Base-by-base conservation (phyloP, 1,284 basidiomycete species). In the Phylloboletellus chloephorus region DNA sequence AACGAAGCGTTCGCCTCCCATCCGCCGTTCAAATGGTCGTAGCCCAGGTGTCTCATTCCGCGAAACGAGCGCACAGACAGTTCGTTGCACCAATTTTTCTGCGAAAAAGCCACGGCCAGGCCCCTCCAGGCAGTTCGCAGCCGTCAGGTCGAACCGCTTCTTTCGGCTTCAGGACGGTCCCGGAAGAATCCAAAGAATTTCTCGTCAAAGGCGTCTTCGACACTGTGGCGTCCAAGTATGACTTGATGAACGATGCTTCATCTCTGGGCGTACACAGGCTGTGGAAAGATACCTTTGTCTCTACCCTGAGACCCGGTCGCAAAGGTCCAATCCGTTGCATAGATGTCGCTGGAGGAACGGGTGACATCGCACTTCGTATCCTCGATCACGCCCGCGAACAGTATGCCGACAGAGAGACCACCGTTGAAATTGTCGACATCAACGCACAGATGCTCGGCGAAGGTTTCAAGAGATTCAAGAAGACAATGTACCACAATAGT, bases 201-300 rank as follows among this genome's bases (percentile, higher is more conserved):
- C 69, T 88, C 34, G 95, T 99, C 44, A 90, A 88, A 52, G 76
- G 77, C 48, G 94, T 99, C 41, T 99, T 99, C 68, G 86, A 90
- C 54, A 95, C 90, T 4, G 95, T 99, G 41, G 93, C 96, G 30
- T 88, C 89, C 29, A 90, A 82, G 40, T 99, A 98, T 67, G 95
- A 98, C 66, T 65, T 98, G 30, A 97, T 98, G 94, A 99, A 99
- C 73, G 96, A 98, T 61, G 91, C 93, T 19, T 91, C 95, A 71
- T 98, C 95, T 5, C 68, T 98, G 45, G 96, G 96, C 23, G 86
- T 98, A 19, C 96, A 98, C 62, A 78, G 96, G 32, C 69, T 98
- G 20, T 99, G 96, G 96, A 99, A 98, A 68, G 93, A 98, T 65
- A 77, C 82, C 31, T 93, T 91, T 62, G 87, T 99, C 29, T 74